Conservation (phyloP, 75 land plant genomes). For the Gnetum montanum region DNA sequence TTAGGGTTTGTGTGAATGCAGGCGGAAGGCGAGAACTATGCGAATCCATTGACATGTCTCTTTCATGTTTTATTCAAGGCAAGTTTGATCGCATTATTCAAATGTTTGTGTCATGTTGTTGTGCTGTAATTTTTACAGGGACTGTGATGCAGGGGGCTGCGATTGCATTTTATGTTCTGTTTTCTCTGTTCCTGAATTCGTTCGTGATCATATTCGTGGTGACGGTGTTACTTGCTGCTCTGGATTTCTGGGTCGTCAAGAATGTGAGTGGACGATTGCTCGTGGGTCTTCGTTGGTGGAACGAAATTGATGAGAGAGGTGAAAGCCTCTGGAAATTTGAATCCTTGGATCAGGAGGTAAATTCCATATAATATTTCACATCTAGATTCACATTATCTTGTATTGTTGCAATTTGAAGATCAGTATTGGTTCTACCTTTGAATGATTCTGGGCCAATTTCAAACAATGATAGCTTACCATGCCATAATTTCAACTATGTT, state of each 20-base stretch:
- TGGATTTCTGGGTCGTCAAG: conserved; percentile 99
- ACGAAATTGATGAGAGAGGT: conserved; percentile 89
- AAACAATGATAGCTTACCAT: too few relatives aligned
- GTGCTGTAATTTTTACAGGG: background rate
- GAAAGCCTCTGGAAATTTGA: conserved; percentile 98
- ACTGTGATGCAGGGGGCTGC: conserved; percentile 84
- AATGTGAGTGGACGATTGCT: conserved; percentile 96
- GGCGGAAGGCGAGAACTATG: conserved; percentile 68
- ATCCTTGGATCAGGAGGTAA: conserved; percentile 90
- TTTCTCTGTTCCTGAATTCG: conserved; percentile 66
- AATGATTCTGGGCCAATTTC: too few relatives aligned
- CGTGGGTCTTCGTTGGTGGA: conserved; percentile 99
- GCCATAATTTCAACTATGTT: too few relatives aligned
- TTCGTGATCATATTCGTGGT: conserved; percentile 96
- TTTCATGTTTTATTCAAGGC: conserved; percentile 95
- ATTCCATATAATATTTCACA: background rate
- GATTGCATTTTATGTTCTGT: conserved; percentile 87
- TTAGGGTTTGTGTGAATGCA: conserved; percentile 20
- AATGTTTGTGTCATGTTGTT: too few relatives aligned
- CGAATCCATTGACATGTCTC: conserved; percentile 70
- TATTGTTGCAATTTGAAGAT: background rate
- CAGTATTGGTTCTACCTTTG: too few relatives aligned
- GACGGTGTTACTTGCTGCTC: conserved; percentile 86
- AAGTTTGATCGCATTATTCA: too few relatives aligned
- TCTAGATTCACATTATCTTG: background rate